These are phyloP conservation scores for Hansfordia pulvinata DNA, from an alignment of 2,329 filamentous ascomycete genomes.

Conservation along the genomic window DNA sequence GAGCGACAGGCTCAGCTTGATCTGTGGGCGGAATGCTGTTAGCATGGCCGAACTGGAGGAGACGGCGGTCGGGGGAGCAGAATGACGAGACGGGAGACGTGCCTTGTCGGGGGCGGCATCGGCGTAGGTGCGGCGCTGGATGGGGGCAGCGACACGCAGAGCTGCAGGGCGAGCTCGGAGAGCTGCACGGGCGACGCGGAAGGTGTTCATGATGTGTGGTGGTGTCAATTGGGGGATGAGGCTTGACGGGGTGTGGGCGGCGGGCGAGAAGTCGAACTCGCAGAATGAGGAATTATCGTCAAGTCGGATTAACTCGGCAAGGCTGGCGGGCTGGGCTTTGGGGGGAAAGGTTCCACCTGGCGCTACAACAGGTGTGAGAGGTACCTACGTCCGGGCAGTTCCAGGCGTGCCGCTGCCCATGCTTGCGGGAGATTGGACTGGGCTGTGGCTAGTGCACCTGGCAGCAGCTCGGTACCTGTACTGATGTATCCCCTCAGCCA, in stretches of 20 bases:
- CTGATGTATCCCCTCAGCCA: too few relatives aligned
- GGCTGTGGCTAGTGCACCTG: too few relatives aligned
- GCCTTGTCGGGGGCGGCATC: conserved; percentile 76
- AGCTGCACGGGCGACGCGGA: conserved; percentile 84
- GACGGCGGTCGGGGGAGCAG: conserved; percentile 7
- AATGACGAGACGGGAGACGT: conserved; percentile 16
- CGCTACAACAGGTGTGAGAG: too few relatives aligned
- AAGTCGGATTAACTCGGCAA: too few relatives aligned
- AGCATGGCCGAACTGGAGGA: too few relatives aligned
- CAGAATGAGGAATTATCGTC: conserved; percentile 29
- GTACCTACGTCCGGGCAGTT: too few relatives aligned
- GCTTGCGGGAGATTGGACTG: too few relatives aligned
- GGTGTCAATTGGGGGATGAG: conserved; percentile 31
- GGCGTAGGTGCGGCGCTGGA: conserved; percentile 84
- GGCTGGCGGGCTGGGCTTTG: too few relatives aligned
- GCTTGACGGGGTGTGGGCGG: conserved; percentile 26
- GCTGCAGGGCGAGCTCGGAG: conserved; percentile 69
- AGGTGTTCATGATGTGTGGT: conserved; percentile 70
- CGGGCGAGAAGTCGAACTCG: conserved; percentile 27
- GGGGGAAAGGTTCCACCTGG: too few relatives aligned
- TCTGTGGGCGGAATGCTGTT: conserved; percentile 35
- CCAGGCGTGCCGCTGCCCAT: too few relatives aligned
- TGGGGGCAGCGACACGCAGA: conserved; percentile 57
- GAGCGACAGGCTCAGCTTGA: conserved; percentile 95
- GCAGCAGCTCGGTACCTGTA: too few relatives aligned